Evolutionary conservation across 1,284 basidiomycete species (phyloP), one percentile per base, ranked within the genome.

Genomic region (Melampsora larici-populina): DNA sequence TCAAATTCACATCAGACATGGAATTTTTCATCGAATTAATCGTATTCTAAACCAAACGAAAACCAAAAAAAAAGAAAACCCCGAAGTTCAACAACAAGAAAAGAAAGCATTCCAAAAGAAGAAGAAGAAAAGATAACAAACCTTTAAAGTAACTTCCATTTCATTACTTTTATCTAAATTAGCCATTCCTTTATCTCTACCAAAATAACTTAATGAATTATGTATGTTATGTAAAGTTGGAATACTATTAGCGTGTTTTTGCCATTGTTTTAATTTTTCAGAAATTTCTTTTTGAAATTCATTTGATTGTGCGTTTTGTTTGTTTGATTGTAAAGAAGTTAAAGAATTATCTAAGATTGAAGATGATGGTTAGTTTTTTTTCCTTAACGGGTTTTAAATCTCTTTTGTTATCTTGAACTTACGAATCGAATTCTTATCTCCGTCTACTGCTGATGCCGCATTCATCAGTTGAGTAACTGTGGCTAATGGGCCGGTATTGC

Each of bases 11-110:
- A 36, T 64, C 63, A 11, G 63, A 64, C 26, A 64, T 31, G 7
- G 63, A 31, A 64, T 64, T 24, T n/a, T 64, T 64, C 21, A 64
- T 21, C 33, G 63, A 64, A 64, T 64, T 64, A 40, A 64, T 40
- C 21, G 33, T 24, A 21, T 64, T 64, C 63, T 64, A 40, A 64
- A 40, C 36, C 17, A 9, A 29, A 60, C 5, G 13, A 15, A 60
- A 60, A 31, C 6, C 36, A 64, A 31, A 33, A 17, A 58, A 58
- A 58, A 58, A 58, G 21, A 58, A n/a, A 58, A n/a, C 8, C 7
- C 36, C 5, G 7, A 40, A 31, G 63, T 24, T 64, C 11, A 31
- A 31, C 63, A 64, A 31, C 33, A 31, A 31, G 29, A 64, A 31
- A 2, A 29, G 2, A 17, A n/a, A n/a, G n/a, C n/a, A n/a, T n/a